These are phyloP conservation scores for Rhodotorula graminis DNA, from an alignment of 768 basidiomycete species.

Conservation along the genomic window DNA sequence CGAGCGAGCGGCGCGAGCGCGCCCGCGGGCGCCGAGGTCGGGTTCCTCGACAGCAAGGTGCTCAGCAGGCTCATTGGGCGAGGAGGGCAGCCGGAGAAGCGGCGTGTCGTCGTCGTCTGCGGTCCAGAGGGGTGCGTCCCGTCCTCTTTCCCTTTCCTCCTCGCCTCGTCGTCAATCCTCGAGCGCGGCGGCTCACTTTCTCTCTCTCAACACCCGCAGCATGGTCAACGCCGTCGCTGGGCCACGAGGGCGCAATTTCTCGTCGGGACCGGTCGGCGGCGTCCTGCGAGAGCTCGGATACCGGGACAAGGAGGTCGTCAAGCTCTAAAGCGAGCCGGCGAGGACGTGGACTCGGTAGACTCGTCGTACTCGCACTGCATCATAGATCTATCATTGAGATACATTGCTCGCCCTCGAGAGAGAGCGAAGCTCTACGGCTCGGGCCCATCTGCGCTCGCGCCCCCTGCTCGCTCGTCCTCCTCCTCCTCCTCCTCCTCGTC, in stretches of 20 bases:
- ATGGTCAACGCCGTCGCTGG: slow-evolving; percentile 39
- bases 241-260: slow-evolving; percentile 32
- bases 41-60: slow-evolving; percentile 3
- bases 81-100: neutral
- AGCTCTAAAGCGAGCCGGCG: slow-evolving; percentile 15
- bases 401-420: too few relatives aligned
- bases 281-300: slow-evolving; percentile 37
- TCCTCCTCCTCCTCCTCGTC: slow-evolving; percentile 25
- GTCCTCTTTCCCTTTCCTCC: too few relatives aligned
- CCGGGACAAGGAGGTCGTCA: slow-evolving; percentile 29
- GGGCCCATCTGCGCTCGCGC: too few relatives aligned
- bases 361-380: too few relatives aligned
- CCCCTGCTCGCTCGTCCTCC: slow-evolving; percentile 16
- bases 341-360: neutral
- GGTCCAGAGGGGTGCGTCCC: slow-evolving; percentile 39
- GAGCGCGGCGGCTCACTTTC: neutral
- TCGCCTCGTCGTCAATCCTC: too few relatives aligned
- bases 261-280: slow-evolving; percentile 37
- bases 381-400: too few relatives aligned
- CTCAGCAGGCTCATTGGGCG: slow-evolving; percentile 24
- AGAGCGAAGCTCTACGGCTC: too few relatives aligned
- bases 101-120: slow-evolving; percentile 35
- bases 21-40: neutral
- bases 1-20: neutral
- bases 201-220: slow-evolving; percentile 1